Evolutionary conservation across 2,329 filamentous ascomycete genomes (phyloP), one percentile per base, ranked within the genome.

Genomic region (Fusarium multiceps): DNA sequence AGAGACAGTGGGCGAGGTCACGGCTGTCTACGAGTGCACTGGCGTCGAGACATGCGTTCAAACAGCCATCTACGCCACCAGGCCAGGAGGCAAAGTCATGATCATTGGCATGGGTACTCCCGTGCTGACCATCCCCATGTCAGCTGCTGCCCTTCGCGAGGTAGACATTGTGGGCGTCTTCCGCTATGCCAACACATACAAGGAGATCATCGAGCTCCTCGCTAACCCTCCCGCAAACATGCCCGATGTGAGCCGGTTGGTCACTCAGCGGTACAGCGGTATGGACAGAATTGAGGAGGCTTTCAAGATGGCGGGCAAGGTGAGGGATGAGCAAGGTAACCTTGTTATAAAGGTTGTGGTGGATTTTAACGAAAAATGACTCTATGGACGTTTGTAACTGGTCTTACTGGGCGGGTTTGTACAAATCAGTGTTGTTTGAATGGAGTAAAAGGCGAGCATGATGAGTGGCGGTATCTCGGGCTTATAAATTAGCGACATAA

Each of bases 11-110:
- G 88, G 82, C 0, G 89, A 93, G 75, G 86, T 92, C 0, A 86
- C 88, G 53, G 87, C 88, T 3, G 90, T 91, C 4, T 93, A 92
- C 74, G 92, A 94, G 80, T 94, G 92, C 76, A 94, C 92, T 0
- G 92, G 92, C 11, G 92, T 93, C 23, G 91, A 93, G 76, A 87
- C 88, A 0, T 94, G 92, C 73, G 84, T 93, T 72, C 92, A 94
- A 77, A 88, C 89, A 8, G 87, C 90, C 7, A 93, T 94, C 58
- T 94, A 92, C 73, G 79, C 85, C 3, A 89, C 90, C 16, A 85
- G 85, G 66, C 87, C 91, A 0, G 92, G 92, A 42, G 92, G 91
- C 57, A 90, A 87, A 71, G 83, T 93, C 60, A 83, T 93, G 78
- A 83, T 93, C 21, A 89, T 93, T 48, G 91, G 91, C 60, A 92